Evolutionary conservation across 1,139 yeast genomes (phyloP), one percentile per base, ranked within the genome.

Genomic region (Yamadazyma sp.): DNA sequence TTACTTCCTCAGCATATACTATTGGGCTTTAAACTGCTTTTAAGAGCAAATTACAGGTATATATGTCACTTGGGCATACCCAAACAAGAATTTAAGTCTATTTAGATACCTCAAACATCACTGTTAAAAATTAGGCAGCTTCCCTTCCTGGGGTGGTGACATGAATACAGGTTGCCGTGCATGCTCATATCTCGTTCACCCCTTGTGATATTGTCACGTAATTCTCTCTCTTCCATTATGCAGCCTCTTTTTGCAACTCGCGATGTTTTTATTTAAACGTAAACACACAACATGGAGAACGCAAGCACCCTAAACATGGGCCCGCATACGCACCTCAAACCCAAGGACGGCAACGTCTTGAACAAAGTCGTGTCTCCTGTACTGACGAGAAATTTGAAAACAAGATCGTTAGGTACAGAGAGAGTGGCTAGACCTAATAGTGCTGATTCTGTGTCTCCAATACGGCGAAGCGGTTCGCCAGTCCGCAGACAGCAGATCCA

Each of bases 401-500:
- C 43, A 10, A 27, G 40, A 18, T 41, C 45, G 3, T 22, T 42
- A 12, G 39, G 45, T 28, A 45, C 47, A 3, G 37, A 29, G n/a
- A 33, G 40, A 30, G 12, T 29, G 18, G 12, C n/a, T 21, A 33
- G 34, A 10, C 40, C 37, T 4, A 16, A 16, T n/a, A 29, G n/a
- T 9, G 21, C 31, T 25, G 40, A 33, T 2, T 8, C 29, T 6
- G 31, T 47, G 30, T 61, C 67, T 1, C 67, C 69, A 2, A 49
- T 61, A 15, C 56, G 65, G 43, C 54, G 62, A 40, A 64, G 70
- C 35, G 73, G 73, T 3, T 64, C 71, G 0, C 72, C 73, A 0
- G 52, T 54, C 21, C 47, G 71, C 31, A 50, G 73, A 30, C 56
- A 52, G 35, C 52, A 54, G 33, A 67, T 67, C 14, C 50, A 45